Evolutionary conservation across 345 rosid genomes (phyloP).

Genomic region (Arabidopsis thaliana): TAIR10.1 NC_003071.7:10588001-10588500

Average conservation of each 20-base stretch:
- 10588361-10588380: background rate
- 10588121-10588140: slow-evolving; percentile 33
- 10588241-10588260: slow-evolving; percentile 18
- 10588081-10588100: slow-evolving; percentile 75
- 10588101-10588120: slow-evolving; percentile 57
- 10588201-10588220: slow-evolving; percentile 37
- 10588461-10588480: no score
- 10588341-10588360: background rate
- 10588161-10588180: slow-evolving; percentile 15
- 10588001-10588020: background rate
- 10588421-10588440: background rate
- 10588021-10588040: slow-evolving; percentile 62
- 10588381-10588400: slow-evolving; percentile 9
- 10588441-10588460: background rate
- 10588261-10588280: slow-evolving; percentile 9
- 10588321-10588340: background rate
- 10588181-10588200: slow-evolving; percentile 36
- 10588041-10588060: slow-evolving; percentile 90
- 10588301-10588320: background rate
- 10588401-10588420: background rate
- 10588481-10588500: no score
- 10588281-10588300: slow-evolving; percentile 10
- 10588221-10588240: slow-evolving; percentile 50
- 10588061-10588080: slow-evolving; percentile 76
- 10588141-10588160: slow-evolving; percentile 36